phyloP scores from a whole-genome alignment of 2,329 filamentous ascomycete genomes.

The Lecanicillium sp. region DNA sequence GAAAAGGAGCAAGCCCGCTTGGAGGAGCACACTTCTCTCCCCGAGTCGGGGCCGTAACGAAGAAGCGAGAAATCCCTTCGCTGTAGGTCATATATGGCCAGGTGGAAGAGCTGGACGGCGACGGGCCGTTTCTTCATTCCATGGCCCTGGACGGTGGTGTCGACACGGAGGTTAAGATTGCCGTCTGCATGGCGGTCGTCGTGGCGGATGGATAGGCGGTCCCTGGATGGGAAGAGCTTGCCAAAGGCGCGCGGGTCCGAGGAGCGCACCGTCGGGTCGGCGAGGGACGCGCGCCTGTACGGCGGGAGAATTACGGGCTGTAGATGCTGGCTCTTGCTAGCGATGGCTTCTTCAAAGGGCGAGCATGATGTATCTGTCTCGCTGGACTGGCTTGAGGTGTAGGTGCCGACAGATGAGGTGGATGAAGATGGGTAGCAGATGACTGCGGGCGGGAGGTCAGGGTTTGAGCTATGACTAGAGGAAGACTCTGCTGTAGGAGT shows the following conservation, averaged over 20 bases:
- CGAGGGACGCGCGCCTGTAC: constrained; percentile 53
- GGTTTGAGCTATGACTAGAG: constrained; percentile 3
- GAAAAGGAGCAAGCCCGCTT: constrained; percentile 52
- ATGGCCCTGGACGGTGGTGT: constrained; percentile 55
- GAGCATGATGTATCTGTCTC: constrained; percentile 18
- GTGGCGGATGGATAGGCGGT: constrained; percentile 75
- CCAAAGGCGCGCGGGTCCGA: constrained; percentile 79
- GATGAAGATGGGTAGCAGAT: constrained; percentile 12
- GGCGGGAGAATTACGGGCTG: constrained; percentile 43
- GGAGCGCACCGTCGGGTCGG: constrained; percentile 58
- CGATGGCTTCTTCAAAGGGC: too few relatives aligned
- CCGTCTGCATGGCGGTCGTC: constrained; percentile 86
- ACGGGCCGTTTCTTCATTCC: constrained; percentile 50
- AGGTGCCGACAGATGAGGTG: constrained; percentile 64
- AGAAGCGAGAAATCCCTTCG: constrained; percentile 84
- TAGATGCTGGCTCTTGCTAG: constrained; percentile 4
- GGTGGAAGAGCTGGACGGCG: constrained; percentile 75
- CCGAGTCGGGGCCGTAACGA: constrained; percentile 86
- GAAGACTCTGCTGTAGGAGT: not conserved
- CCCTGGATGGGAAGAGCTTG: constrained; percentile 76
- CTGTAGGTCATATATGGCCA: constrained; percentile 88
- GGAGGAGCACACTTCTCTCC: constrained; percentile 84
- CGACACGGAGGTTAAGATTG: constrained; percentile 92
- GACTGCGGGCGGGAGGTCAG: constrained; percentile 8
- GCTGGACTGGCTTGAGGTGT: constrained; percentile 59